Conservation (phyloP, 2,329 filamentous ascomycete species). For the Ceratocystis huliohia region DNA sequence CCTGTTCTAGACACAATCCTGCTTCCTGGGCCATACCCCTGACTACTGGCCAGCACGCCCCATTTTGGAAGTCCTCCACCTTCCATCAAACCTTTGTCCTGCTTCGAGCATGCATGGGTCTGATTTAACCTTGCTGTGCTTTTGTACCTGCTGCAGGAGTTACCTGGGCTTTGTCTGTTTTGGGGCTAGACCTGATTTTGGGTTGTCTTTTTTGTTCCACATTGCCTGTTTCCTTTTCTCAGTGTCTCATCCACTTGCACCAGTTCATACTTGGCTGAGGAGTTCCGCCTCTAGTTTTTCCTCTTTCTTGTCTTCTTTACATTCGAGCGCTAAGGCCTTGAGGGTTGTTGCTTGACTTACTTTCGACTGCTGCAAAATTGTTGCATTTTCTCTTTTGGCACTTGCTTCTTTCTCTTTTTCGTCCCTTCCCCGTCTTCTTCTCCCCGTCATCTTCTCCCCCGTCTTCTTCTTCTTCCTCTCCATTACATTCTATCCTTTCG, state of each 20-base stretch:
- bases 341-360: background rate
- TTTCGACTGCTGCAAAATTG: background rate
- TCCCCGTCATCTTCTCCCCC: conserved; percentile 7
- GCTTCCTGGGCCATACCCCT: background rate
- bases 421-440: background rate
- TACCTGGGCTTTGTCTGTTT: conserved; percentile 3
- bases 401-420: background rate
- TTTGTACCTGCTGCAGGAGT: background rate
- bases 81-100: conserved; percentile 3
- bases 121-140: background rate
- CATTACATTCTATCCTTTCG: no score
- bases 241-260: conserved; percentile 2
- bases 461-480: no score
- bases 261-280: background rate
- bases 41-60: background rate
- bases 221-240: conserved; percentile 8
- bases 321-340: background rate
- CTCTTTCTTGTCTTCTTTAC: background rate
- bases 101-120: background rate
- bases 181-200: conserved; percentile 6
- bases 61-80: conserved; percentile 9
- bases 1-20: conserved; percentile 7
- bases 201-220: conserved; percentile 4
- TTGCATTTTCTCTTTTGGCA: background rate
- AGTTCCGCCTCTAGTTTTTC: background rate